A percentile compares a stretch with the other conserved stretches of the same genome.
phyloP scores from a whole-genome alignment of 768 basidiomycete genomes.

The Mycena indigotica region DNA sequence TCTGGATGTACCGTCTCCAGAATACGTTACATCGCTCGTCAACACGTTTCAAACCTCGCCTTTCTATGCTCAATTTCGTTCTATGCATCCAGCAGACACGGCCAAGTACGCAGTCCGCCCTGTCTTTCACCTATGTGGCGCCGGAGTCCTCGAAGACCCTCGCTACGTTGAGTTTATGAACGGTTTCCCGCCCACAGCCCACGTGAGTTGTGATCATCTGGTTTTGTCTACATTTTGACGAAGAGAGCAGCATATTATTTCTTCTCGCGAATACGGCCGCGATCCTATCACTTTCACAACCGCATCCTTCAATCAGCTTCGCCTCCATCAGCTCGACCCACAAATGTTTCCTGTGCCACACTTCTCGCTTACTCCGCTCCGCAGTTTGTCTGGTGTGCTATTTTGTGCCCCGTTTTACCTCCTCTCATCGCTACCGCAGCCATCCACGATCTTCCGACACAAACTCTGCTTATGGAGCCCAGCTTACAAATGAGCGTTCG shows the following conservation, averaged over 20 bases:
- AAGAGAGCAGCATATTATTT: conserved; percentile 66
- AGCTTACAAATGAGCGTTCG: conserved; percentile 47
- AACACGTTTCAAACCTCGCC: conserved; percentile 48
- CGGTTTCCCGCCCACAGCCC: conserved; percentile 57
- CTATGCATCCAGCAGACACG: conserved; percentile 33
- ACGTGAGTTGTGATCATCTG: conserved; percentile 48
- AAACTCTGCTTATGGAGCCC: conserved; percentile 44
- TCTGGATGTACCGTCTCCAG: conserved; percentile 68
- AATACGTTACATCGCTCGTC: conserved; percentile 55
- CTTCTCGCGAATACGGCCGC: conserved; percentile 60
- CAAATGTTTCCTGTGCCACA: conserved; percentile 73
- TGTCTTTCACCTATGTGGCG: conserved; percentile 74
- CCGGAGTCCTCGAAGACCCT: conserved; percentile 67
- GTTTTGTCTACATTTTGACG: neutral
- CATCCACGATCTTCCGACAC: conserved; percentile 50
- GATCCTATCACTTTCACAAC: conserved; percentile 77
- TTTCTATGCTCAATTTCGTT: conserved; percentile 53
- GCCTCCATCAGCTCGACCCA: conserved; percentile 70
- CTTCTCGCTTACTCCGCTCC: conserved; percentile 45
- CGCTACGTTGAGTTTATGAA: conserved; percentile 75
- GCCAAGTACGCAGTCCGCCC: conserved; percentile 48
- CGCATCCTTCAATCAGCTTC: conserved; percentile 58
- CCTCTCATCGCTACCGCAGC: conserved; percentile 21
- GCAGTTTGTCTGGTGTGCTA: conserved; percentile 41
- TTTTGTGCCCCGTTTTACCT: neutral